Conservation (phyloP, 371 early-diverging fungal species). For the Chytridiales sp. region DNA sequence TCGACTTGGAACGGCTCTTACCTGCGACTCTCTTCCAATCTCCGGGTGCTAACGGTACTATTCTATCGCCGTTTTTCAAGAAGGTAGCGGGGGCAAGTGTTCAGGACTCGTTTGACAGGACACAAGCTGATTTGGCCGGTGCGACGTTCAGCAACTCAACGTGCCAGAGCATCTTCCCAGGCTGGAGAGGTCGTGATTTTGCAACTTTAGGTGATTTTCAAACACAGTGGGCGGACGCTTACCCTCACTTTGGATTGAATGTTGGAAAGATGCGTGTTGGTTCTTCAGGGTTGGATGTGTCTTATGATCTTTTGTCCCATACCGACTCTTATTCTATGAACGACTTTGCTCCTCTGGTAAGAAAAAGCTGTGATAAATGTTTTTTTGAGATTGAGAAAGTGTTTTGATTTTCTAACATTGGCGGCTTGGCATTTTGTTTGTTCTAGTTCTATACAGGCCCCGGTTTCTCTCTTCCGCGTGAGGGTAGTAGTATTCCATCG, state of each 20-base stretch:
- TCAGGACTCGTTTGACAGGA: too few species aligned
- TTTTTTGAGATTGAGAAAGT: too few species aligned
- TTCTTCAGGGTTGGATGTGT: conserved; percentile 3
- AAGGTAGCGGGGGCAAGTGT: too few species aligned
- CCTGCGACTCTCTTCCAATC: too few species aligned
- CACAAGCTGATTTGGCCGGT: too few species aligned
- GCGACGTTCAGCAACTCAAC: too few species aligned
- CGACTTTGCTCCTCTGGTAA: background rate
- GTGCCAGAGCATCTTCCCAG: too few species aligned
- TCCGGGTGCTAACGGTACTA: too few species aligned
- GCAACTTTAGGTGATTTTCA: conserved; percentile 1
- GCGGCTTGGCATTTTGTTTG: background rate
- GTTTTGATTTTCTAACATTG: background rate
- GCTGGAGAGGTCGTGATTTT: conserved; percentile 1
- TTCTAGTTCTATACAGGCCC: conserved; percentile 1
- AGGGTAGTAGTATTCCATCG: too few species aligned
- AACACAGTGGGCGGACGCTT: conserved; percentile 6
- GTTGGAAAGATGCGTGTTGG: conserved; percentile 12
- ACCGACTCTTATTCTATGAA: background rate
- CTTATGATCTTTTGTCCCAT: conserved; percentile 14
- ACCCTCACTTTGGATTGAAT: conserved; percentile 26
- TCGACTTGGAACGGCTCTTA: too few species aligned
- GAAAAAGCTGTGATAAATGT: background rate
- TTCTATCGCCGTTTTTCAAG: too few species aligned
- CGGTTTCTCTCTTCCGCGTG: too few species aligned